These are phyloP conservation scores for Myriosclerotinia curreyana DNA, from an alignment of 2,329 filamentous ascomycete species.

Conservation along the genomic window DNA sequence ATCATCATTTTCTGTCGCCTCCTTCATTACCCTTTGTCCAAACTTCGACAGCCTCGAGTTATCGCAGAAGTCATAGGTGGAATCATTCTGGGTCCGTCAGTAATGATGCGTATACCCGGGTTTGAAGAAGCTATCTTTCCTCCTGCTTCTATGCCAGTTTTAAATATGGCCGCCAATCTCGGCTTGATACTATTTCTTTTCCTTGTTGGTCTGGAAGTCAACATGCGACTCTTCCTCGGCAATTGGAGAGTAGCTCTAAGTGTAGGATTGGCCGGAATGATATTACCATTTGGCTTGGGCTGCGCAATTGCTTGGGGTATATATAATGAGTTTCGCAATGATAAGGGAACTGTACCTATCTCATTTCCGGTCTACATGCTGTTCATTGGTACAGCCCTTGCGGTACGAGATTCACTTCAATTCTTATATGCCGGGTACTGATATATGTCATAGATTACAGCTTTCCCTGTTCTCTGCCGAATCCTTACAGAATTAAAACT, in stretches of 20 bases:
- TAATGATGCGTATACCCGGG: slow-evolving; percentile 80
- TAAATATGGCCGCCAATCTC: slow-evolving; percentile 77
- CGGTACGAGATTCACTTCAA: slow-evolving; percentile 39
- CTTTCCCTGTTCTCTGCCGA: slow-evolving; percentile 86
- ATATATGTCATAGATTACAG: slow-evolving; percentile 60
- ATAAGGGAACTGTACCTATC: slow-evolving; percentile 52
- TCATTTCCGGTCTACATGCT: slow-evolving; percentile 62
- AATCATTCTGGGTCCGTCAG: slow-evolving; percentile 79
- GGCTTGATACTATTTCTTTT: slow-evolving; percentile 84
- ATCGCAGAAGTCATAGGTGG: slow-evolving; percentile 85
- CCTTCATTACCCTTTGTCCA: slow-evolving; percentile 73
- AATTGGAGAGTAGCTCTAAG: slow-evolving; percentile 79
- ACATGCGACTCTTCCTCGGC: slow-evolving; percentile 69
- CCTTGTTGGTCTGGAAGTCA: slow-evolving; percentile 82
- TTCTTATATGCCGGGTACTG: background rate
- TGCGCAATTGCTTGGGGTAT: slow-evolving; percentile 77
- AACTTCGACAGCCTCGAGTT: slow-evolving; percentile 74
- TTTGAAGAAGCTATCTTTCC: slow-evolving; percentile 79
- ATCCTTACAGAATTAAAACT: slow-evolving; percentile 90
- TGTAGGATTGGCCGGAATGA: slow-evolving; percentile 77
- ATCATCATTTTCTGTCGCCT: slow-evolving; percentile 73
- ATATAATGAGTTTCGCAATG: slow-evolving; percentile 64
- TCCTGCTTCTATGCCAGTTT: slow-evolving; percentile 65
- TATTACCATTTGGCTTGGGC: slow-evolving; percentile 77
- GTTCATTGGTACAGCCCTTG: slow-evolving; percentile 90